Conservation (phyloP, 371 early-diverging fungal species). For the Mortierella sp. region DNA sequence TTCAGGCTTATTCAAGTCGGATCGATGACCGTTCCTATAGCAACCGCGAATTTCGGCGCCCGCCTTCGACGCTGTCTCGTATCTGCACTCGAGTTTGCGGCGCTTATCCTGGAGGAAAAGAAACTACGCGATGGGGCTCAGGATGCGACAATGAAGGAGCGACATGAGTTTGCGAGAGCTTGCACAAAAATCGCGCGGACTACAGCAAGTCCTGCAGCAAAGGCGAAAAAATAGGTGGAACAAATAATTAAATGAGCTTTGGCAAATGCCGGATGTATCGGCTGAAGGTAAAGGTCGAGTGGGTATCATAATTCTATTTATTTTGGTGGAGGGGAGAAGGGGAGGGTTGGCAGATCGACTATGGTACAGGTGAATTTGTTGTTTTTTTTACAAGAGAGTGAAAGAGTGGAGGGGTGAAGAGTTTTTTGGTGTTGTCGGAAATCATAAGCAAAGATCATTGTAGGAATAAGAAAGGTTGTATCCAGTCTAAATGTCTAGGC, state of each 20-base stretch:
- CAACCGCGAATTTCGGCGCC: not conserved
- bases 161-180: constrained; percentile 1
- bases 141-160: not conserved
- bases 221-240: not conserved
- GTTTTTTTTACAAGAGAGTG: not conserved
- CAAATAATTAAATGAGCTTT: not conserved
- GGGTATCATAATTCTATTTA: constrained; percentile 5
- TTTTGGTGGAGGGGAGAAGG: not conserved
- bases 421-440: not conserved
- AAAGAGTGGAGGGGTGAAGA: not conserved
- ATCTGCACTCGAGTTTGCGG: not conserved
- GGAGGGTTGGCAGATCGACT: not conserved
- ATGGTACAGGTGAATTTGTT: not conserved
- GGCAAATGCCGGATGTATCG: not conserved
- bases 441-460: not conserved
- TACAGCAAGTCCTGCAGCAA: not conserved
- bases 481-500: not conserved
- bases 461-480: not conserved
- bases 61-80: not conserved
- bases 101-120: not conserved
- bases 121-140: not conserved
- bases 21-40: not conserved
- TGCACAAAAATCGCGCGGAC: not conserved
- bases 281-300: not conserved
- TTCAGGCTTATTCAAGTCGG: not conserved